A percentile compares a stretch with the other conserved stretches of the same genome.
phyloP scores from a whole-genome alignment of 2,329 filamentous ascomycete species.

The Tolypocladium endophyticum region DNA sequence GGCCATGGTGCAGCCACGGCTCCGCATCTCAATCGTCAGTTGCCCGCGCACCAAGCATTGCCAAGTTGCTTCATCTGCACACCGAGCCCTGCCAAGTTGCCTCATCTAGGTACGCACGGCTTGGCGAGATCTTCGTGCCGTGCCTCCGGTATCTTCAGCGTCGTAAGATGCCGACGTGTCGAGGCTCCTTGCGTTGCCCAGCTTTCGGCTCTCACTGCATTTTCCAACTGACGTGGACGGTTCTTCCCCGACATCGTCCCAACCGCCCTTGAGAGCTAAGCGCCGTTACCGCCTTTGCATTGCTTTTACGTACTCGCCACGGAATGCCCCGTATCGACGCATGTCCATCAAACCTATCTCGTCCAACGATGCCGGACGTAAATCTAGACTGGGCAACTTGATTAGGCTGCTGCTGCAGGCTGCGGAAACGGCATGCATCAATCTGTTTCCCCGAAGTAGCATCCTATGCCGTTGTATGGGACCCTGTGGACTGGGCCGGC shows the following conservation, averaged over 20 bases:
- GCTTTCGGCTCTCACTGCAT: neutral
- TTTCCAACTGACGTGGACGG: neutral
- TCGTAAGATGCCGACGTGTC: neutral
- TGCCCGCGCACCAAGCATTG: neutral
- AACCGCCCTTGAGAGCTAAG: neutral
- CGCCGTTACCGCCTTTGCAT: neutral
- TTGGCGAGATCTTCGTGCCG: neutral
- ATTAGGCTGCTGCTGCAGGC: neutral
- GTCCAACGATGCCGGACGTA: neutral
- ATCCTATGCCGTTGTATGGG: neutral
- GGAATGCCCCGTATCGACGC: neutral
- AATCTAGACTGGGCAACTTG: neutral
- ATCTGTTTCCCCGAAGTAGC: neutral
- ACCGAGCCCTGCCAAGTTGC: neutral
- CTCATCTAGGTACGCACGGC: neutral
- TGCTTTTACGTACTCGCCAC: neutral
- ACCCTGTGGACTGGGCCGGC: neutral
- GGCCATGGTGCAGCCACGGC: neutral
- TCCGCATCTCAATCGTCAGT: neutral
- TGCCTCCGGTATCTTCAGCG: neutral
- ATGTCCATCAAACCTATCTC: neutral
- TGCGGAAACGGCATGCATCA: neutral
- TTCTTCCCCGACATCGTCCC: neutral
- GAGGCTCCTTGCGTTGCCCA: neutral
- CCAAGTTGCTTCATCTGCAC: neutral